Percentiles rank a stretch among this genome's conserved stretches.
Conservation (phyloP, 768 basidiomycete species). For the Pulveroboletus sp. region DNA sequence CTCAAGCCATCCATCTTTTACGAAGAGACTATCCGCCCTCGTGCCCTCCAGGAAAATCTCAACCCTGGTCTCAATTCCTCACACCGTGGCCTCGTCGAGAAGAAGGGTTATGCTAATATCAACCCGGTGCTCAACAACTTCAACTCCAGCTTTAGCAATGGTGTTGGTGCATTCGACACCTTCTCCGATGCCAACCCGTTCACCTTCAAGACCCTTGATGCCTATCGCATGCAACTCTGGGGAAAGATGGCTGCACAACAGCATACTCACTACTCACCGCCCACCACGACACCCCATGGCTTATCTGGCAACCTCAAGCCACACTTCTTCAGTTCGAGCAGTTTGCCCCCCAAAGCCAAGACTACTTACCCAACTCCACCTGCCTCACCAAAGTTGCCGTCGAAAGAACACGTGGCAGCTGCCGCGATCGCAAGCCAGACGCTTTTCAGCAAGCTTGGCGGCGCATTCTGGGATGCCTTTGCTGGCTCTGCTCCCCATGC, state of each 20-base stretch:
- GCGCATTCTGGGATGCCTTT: constrained; percentile 89
- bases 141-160: constrained; percentile 18
- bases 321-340: constrained; percentile 26
- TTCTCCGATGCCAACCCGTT: constrained; percentile 81
- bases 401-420: constrained; percentile 30
- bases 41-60: constrained; percentile 22
- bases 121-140: constrained; percentile 28
- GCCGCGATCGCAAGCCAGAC: constrained; percentile 81
- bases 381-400: constrained; percentile 31
- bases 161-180: constrained; percentile 57
- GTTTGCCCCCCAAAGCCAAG: constrained; percentile 8
- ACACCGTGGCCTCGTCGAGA: constrained; percentile 25
- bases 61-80: constrained; percentile 26
- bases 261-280: constrained; percentile 36
- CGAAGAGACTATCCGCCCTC: constrained; percentile 24
- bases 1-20: constrained; percentile 30
- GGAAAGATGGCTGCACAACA: constrained; percentile 82
- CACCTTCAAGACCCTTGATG: constrained; percentile 82
- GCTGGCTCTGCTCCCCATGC: constrained; percentile 38
- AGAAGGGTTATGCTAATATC: constrained; percentile 28
- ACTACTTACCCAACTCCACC: constrained; percentile 42
- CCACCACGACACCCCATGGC: constrained; percentile 30
- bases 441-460: constrained; percentile 60
- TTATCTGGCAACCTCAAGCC: constrained; percentile 41
- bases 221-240: constrained; percentile 91